Conservation (phyloP, 2,329 filamentous ascomycete species). For the Phialophora expanda region DNA sequence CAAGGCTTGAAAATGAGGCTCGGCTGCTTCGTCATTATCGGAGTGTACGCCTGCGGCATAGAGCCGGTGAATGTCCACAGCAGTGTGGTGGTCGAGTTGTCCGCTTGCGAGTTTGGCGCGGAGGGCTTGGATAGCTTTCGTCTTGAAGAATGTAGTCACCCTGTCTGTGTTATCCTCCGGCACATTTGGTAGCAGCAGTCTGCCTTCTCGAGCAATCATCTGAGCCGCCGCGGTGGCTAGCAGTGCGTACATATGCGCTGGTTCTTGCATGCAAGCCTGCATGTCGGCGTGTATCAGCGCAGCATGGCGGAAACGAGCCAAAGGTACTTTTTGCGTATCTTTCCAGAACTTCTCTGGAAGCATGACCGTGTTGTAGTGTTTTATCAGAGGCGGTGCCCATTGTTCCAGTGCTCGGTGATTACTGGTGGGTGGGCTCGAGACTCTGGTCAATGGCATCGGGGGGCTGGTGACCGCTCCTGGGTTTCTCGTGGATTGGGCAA, state of each 20-base stretch:
- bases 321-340: slow-evolving; percentile 29
- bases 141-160: slow-evolving; percentile 33
- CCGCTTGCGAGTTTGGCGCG: slow-evolving; percentile 26
- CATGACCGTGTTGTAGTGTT: slow-evolving; percentile 30
- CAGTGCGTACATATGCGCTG: slow-evolving; percentile 35
- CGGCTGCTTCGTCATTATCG: slow-evolving; percentile 26
- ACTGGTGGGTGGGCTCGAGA: slow-evolving; percentile 17
- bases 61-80: slow-evolving; percentile 34
- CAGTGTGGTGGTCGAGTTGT: slow-evolving; percentile 29
- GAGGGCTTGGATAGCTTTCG: slow-evolving; percentile 34
- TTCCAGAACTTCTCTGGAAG: slow-evolving; percentile 35
- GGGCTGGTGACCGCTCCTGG: slow-evolving; percentile 5
- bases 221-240: slow-evolving; percentile 30
- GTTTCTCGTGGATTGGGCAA: slow-evolving; percentile 4
- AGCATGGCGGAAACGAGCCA: slow-evolving; percentile 33
- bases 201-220: slow-evolving; percentile 32
- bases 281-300: slow-evolving; percentile 33
- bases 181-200: slow-evolving; percentile 30
- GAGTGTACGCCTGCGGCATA: slow-evolving; percentile 21
- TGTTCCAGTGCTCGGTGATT: slow-evolving; percentile 23
- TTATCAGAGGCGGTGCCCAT: slow-evolving; percentile 35
- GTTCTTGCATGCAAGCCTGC: slow-evolving; percentile 34
- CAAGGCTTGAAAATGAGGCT: slow-evolving; percentile 36
- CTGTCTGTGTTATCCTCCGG: slow-evolving; percentile 25
- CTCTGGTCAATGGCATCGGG: slow-evolving; percentile 11